Base-by-base conservation (phyloP, 352 stramenopile species). In the Phytophthora tubulina region DNA sequence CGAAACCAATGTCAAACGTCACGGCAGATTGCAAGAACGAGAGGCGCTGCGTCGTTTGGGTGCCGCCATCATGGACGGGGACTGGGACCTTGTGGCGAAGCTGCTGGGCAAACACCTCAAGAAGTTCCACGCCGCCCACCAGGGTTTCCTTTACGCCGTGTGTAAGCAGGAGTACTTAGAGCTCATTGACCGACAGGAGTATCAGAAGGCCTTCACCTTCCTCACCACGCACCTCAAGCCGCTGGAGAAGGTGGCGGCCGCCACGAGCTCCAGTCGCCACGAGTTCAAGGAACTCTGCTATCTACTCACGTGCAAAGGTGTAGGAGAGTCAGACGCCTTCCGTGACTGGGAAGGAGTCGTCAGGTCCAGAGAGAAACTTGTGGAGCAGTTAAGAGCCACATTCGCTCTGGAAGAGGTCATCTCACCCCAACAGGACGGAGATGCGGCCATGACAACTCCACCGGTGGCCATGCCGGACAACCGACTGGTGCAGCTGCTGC, bases 201-300 rank as follows among this genome's bases (percentile, higher is more conserved):
- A 94, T 65, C 89, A 97, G 69, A 96, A 96, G 38, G 90, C 89
- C 11, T 97, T 96, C 67, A 96, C 89, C 53, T 97, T 96, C 72
- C 82, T 97, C 61, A 94, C 87, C 36, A 95, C 90, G 70, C 85
- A 95, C 69, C 84, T 96, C 68, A 96, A 96, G 75, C 89, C 90
- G 52, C 79, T 97, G 31, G 89, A 97, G 72, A 94, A 94, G 63
- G 82, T 96, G 60, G 75, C 83, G 46, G 88, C 67, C 7, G 80
- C 88, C 55, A 86, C 79, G 42, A 92, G 87, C 67, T 81, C 74
- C 56, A 81, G 74, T 68, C 86, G 86, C n/a, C 83, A 90, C 62
- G 90, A 97, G 73, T 97, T 97, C 62, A 92, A 91, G 44, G 90
- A 97, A 21, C 80, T 97, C 6, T 97, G 89, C 63, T 97, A 97